Evolutionary conservation across 139 green algal genomes (phyloP).

Genomic region (Chlamydomonas eustigma): DNA sequence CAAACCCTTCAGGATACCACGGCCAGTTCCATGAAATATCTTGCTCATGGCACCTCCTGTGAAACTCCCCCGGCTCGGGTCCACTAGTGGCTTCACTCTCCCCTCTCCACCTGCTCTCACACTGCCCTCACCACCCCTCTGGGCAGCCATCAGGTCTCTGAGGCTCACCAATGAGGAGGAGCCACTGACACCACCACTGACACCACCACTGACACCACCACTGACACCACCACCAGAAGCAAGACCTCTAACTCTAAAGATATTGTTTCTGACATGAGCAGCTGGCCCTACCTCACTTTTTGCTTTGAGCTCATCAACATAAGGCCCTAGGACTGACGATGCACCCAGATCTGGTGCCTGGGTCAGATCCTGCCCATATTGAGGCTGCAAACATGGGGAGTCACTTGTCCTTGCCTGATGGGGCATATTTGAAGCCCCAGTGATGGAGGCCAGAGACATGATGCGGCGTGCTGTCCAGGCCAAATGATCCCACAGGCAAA

Average conservation of each 20-base stretch:
- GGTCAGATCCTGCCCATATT: background rate
- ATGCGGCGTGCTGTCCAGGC: background rate
- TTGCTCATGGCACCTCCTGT: too few relatives aligned
- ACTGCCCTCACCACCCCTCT: conserved; percentile 8
- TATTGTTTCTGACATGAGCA: too few relatives aligned
- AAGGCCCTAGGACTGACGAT: background rate
- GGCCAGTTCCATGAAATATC: background rate
- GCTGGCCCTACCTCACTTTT: background rate
- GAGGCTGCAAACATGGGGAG: background rate
- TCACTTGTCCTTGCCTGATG: too few relatives aligned
- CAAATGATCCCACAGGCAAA: conserved; percentile 4
- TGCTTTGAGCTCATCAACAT: background rate
- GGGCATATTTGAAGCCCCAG: too few relatives aligned
- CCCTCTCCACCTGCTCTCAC: background rate
- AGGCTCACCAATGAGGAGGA: conserved; percentile 7
- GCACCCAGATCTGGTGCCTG: background rate
- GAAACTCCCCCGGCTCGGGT: too few relatives aligned
- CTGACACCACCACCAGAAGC: background rate
- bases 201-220: background rate
- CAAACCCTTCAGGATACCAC: background rate
- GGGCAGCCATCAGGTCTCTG: background rate
- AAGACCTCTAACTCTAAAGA: background rate
- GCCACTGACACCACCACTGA: background rate
- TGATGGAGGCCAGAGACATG: too few relatives aligned
- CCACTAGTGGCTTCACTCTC: background rate